Evolutionary conservation across 495 filamentous ascomycete genomes (phyloP).

Genomic region (Penicillium bialowiezense): DNA sequence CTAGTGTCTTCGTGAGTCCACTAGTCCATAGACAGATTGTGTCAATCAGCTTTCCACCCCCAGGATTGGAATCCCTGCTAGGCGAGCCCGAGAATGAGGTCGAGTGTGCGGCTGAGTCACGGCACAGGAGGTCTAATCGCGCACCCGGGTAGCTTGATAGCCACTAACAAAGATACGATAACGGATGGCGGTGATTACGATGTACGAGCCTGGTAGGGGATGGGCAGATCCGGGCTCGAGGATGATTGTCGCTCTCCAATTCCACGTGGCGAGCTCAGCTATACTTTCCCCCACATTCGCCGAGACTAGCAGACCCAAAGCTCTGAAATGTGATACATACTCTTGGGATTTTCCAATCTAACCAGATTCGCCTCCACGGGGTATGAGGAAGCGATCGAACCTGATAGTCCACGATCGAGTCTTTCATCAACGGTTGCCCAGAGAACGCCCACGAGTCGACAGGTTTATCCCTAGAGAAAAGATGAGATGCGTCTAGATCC

Average conservation of each 20-base stretch:
- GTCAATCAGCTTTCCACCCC: slow-evolving; percentile 1
- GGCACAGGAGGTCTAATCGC: neutral
- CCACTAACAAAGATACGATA: neutral
- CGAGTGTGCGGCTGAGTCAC: neutral
- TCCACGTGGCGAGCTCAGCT: slow-evolving; percentile 6
- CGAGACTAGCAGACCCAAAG: neutral
- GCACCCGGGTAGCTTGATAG: neutral
- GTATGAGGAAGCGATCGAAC: neutral
- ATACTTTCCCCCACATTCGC: slow-evolving; percentile 1
- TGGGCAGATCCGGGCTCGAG: neutral
- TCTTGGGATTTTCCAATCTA: neutral
- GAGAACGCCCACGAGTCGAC: neutral
- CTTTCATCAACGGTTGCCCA: neutral
- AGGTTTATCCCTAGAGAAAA: neutral
- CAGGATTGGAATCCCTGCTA: slow-evolving; percentile 3
- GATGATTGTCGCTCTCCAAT: neutral
- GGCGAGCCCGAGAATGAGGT: neutral
- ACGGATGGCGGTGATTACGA: too few species aligned
- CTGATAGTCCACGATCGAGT: neutral
- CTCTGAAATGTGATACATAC: neutral
- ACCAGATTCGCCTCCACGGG: neutral
- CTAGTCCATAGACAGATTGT: neutral
- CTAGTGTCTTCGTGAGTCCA: slow-evolving; percentile 6
- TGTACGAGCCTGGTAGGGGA: neutral
- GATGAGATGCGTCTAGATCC: neutral